These are phyloP conservation scores for Candolleomyces eurysporus DNA, from an alignment of 768 basidiomycete genomes.

Conservation along the genomic window DNA sequence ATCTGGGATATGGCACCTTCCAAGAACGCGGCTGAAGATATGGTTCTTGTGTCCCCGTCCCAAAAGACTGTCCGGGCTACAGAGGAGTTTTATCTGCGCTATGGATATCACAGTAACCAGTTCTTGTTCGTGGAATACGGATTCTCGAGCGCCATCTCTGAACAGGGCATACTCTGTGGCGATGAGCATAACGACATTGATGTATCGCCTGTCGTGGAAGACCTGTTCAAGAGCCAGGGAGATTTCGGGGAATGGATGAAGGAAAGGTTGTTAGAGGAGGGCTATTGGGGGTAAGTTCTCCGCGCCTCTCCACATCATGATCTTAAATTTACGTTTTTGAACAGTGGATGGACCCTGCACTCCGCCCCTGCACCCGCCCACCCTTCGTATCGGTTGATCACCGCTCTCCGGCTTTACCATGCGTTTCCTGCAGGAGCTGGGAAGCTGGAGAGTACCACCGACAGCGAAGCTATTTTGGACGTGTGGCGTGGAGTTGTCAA, in stretches of 20 bases:
- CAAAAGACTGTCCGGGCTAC: constrained; percentile 39
- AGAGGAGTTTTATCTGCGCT: constrained; percentile 74
- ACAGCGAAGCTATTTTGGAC: constrained; percentile 27
- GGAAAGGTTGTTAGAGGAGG: constrained; percentile 52
- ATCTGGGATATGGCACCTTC: constrained; percentile 35
- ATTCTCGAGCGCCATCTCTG: constrained; percentile 53
- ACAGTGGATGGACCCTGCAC: constrained; percentile 82
- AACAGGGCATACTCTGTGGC: constrained; percentile 24
- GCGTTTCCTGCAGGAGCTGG: constrained; percentile 31
- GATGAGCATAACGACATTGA: constrained; percentile 55
- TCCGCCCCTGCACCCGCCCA: constrained; percentile 55
- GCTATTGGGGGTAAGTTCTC: constrained; percentile 77
- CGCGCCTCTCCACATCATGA: neutral
- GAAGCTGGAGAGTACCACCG: constrained; percentile 22
- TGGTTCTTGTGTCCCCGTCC: constrained; percentile 50
- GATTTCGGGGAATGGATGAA: constrained; percentile 45
- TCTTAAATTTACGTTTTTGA: constrained; percentile 1
- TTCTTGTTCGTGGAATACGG: constrained; percentile 89
- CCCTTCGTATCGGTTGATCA: constrained; percentile 79
- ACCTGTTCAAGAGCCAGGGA: constrained; percentile 44
- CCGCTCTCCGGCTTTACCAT: constrained; percentile 66
- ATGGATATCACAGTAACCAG: constrained; percentile 77
- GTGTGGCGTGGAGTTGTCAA: constrained; percentile 56
- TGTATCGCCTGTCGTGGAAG: constrained; percentile 53
- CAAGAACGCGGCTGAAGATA: constrained; percentile 38